Percentiles rank a stretch among this genome's conserved stretches.
These are phyloP conservation scores for Scedosporium aurantiacum DNA, from an alignment of 2,329 filamentous ascomycete species.

Conservation along the genomic window DNA sequence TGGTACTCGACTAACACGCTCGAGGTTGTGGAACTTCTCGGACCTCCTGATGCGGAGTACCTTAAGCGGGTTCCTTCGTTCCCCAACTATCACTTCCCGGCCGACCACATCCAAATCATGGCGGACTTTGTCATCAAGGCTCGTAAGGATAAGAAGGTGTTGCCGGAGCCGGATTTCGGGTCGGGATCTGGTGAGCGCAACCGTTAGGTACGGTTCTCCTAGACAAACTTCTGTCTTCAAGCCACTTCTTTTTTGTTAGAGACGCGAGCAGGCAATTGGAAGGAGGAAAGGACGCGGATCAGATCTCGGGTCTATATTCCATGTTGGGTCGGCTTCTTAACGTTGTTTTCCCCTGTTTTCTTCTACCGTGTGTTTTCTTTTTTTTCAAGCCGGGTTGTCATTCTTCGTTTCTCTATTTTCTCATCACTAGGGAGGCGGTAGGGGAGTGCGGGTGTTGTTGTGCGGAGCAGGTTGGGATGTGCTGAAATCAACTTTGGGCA, in stretches of 20 bases:
- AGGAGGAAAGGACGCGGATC: background rate
- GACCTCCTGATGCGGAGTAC: constrained; percentile 76
- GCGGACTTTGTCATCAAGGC: constrained; percentile 83
- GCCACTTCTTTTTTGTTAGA: background rate
- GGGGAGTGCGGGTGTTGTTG: background rate
- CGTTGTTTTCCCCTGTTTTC: background rate
- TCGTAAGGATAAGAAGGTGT: constrained; percentile 67
- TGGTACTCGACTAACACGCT: constrained; percentile 92
- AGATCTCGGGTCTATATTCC: background rate
- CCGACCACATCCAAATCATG: constrained; percentile 83
- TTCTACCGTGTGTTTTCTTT: background rate
- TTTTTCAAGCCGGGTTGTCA: background rate
- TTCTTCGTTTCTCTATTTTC: constrained; percentile 4
- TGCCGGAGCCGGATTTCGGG: constrained; percentile 53
- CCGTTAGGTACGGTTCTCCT: background rate
- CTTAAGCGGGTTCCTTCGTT: constrained; percentile 81
- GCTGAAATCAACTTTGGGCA: background rate
- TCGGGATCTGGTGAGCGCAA: constrained; percentile 1
- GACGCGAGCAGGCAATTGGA: background rate
- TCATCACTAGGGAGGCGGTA: background rate
- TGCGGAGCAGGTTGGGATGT: background rate
- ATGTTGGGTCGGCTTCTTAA: background rate
- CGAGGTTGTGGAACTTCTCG: constrained; percentile 72
- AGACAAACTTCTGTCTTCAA: background rate
- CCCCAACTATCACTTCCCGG: constrained; percentile 88